Percentiles rank a stretch among this genome's conserved stretches.
Conservation (phyloP, 148 eudicot genomes). For the Linanthus parryae region DNA sequence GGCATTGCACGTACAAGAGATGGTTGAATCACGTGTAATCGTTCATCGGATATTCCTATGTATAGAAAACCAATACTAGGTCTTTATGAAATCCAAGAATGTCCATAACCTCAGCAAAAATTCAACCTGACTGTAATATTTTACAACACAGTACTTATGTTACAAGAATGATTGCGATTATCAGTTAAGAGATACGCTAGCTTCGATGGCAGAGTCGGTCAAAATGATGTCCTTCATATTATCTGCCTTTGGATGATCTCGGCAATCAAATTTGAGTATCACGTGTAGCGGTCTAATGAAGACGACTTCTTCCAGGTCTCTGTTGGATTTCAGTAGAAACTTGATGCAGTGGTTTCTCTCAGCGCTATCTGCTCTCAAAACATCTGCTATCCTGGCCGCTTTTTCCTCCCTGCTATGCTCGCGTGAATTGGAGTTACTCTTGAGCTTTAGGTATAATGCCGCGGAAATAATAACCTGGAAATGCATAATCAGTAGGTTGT, state of each 20-base stretch:
- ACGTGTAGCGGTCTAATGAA: conserved; percentile 62
- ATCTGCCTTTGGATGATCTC: conserved; percentile 59
- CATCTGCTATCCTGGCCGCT: conserved; percentile 48
- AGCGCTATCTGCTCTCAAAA: conserved; percentile 25
- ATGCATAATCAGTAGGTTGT: too few species aligned
- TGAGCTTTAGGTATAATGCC: conserved; percentile 65
- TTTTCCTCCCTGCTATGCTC: conserved; percentile 30
- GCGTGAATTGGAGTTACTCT: conserved; percentile 15
- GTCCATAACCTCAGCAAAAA: too few species aligned
- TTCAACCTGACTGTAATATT: not conserved
- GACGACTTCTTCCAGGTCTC: conserved; percentile 50
- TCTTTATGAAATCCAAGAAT: too few species aligned
- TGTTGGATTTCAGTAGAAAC: conserved; percentile 33
- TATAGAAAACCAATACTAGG: too few species aligned
- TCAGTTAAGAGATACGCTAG: conserved; percentile 44
- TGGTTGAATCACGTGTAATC: too few species aligned
- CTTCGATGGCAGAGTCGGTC: conserved; percentile 61
- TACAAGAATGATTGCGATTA: conserved; percentile 3
- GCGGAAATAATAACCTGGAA: conserved; percentile 64
- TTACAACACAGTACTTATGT: conserved; percentile 7
- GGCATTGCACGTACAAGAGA: too few species aligned
- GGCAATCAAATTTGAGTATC: conserved; percentile 46
- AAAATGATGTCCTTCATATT: conserved; percentile 46
- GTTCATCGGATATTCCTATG: too few species aligned
- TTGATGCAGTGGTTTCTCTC: conserved; percentile 30